Conservation (phyloP, 2,329 filamentous ascomycete species). For the Amylocarpus encephaloides region DNA sequence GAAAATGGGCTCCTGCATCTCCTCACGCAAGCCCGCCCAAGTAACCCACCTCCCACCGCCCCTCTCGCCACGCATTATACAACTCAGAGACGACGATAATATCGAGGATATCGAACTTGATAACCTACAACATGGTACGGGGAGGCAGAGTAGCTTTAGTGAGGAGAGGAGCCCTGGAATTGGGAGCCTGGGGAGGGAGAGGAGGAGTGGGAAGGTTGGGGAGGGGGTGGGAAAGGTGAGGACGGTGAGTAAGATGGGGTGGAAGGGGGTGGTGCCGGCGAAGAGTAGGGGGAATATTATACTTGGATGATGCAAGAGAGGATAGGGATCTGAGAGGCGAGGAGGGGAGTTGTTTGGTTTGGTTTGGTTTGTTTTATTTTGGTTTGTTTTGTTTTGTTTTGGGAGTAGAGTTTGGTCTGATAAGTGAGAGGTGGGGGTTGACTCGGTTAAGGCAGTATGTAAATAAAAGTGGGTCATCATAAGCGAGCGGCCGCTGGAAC, state of each 20-base stretch:
- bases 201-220: background rate
- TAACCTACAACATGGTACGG: background rate
- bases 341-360: background rate
- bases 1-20: conserved; percentile 2
- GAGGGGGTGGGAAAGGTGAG: background rate
- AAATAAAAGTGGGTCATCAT: background rate
- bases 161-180: background rate
- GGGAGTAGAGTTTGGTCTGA: too few relatives aligned
- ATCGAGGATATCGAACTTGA: background rate
- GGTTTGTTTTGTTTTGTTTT: too few relatives aligned
- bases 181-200: background rate
- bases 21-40: background rate
- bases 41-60: background rate
- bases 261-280: background rate
- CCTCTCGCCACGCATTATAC: background rate
- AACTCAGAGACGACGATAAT: background rate
- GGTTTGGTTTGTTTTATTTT: too few relatives aligned
- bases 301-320: background rate
- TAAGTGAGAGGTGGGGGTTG: background rate
- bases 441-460: background rate
- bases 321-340: background rate
- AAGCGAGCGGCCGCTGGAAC: background rate
- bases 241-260: background rate
- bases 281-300: background rate
- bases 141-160: background rate